These are phyloP conservation scores for Lachancea quebecensis DNA, from an alignment of 805 yeast species.

Conservation along the genomic window DNA sequence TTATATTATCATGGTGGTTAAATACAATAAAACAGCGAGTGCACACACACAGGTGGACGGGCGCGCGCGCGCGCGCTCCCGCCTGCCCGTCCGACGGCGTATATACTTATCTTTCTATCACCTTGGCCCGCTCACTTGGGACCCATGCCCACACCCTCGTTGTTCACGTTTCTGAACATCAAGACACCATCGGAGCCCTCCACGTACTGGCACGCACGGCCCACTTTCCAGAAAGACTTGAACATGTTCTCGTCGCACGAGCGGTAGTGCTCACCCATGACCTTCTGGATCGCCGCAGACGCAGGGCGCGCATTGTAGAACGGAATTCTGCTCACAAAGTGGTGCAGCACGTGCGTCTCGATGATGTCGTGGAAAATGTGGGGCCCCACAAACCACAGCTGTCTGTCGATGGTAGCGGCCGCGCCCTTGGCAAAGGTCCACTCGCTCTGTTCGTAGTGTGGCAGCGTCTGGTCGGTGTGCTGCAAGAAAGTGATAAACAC, in stretches of 20 bases:
- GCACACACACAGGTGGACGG: no score
- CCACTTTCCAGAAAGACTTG: slow-evolving; percentile 54
- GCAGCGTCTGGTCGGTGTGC: slow-evolving; percentile 72
- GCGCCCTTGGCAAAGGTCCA: slow-evolving; percentile 91
- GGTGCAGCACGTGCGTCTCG: slow-evolving; percentile 87
- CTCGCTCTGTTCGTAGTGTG: slow-evolving; percentile 67
- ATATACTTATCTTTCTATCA: no score
- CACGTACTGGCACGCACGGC: slow-evolving; percentile 63
- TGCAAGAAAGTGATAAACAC: slow-evolving; percentile 81
- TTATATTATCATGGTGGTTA: no score
- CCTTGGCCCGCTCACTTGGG: background rate
- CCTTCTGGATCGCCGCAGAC: slow-evolving; percentile 69
- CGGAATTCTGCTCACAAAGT: slow-evolving; percentile 76
- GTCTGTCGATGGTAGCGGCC: slow-evolving; percentile 80
- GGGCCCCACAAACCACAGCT: slow-evolving; percentile 73
- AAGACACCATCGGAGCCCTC: slow-evolving; percentile 59
- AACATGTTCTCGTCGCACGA: slow-evolving; percentile 68
- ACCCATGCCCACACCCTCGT: slow-evolving; percentile 38
- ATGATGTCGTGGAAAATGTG: slow-evolving; percentile 81
- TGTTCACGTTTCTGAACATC: slow-evolving; percentile 72
- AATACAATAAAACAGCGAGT: no score
- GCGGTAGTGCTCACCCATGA: slow-evolving; percentile 77
- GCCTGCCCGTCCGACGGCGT: no score
- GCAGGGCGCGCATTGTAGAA: slow-evolving; percentile 83
- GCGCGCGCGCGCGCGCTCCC: no score